Evolutionary conservation across 2,329 filamentous ascomycete genomes (phyloP).

Genomic region (Alternaria longipes): DNA sequence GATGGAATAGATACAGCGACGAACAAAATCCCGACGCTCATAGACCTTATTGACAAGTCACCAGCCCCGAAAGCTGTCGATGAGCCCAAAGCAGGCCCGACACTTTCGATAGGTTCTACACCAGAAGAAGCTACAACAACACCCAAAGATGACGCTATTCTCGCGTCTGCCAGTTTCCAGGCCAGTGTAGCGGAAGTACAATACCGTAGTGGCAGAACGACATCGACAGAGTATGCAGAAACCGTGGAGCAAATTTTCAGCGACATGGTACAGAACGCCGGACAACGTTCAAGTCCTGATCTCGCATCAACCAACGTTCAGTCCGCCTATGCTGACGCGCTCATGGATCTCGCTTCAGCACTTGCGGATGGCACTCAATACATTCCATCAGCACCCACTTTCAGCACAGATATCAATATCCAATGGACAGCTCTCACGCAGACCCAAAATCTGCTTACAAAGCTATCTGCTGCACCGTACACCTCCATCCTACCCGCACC

Average conservation of each 20-base stretch:
- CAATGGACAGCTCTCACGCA: constrained; percentile 48
- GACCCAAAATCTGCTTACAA: constrained; percentile 41
- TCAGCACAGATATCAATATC: constrained; percentile 28
- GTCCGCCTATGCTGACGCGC: constrained; percentile 65
- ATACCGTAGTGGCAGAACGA: constrained; percentile 62
- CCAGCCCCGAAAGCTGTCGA: constrained; percentile 28
- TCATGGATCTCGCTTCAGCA: constrained; percentile 63
- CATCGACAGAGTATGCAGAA: constrained; percentile 63
- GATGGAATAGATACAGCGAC: constrained; percentile 63
- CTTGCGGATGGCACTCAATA: constrained; percentile 44
- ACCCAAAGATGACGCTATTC: constrained; percentile 60
- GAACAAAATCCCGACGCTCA: constrained; percentile 63
- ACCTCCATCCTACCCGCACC: constrained; percentile 30
- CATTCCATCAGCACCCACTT: constrained; percentile 20
- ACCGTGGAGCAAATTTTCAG: constrained; percentile 49
- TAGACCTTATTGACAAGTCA: constrained; percentile 50
- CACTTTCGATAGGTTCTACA: constrained; percentile 42
- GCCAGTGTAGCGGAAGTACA: constrained; percentile 65
- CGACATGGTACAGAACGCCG: constrained; percentile 51
- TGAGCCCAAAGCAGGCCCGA: constrained; percentile 42
- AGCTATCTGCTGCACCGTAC: constrained; percentile 31
- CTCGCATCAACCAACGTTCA: constrained; percentile 61
- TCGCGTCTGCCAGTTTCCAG: constrained; percentile 66
- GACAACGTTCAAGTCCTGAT: constrained; percentile 59
- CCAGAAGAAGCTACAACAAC: constrained; percentile 45